These are phyloP conservation scores for Penicillium sp. DNA, from an alignment of 2,329 filamentous ascomycete species.

Conservation along the genomic window DNA sequence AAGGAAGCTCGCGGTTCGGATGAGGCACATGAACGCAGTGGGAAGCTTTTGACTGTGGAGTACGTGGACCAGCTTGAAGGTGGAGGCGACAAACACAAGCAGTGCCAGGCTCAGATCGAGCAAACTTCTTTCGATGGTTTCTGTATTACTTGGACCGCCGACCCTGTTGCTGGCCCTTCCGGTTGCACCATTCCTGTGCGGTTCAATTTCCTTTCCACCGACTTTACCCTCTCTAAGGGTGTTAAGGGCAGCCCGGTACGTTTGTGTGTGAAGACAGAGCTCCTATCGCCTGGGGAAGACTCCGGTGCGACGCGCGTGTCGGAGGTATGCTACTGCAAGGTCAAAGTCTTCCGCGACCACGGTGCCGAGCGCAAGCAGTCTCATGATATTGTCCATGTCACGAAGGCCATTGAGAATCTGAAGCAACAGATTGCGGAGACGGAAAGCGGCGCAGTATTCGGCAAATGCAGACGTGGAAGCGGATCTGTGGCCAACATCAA, in stretches of 20 bases:
- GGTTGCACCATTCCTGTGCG: conserved; percentile 88
- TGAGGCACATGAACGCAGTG: conserved; percentile 89
- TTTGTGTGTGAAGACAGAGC: conserved; percentile 85
- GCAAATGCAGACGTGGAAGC: too few species aligned
- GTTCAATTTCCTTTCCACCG: conserved; percentile 97
- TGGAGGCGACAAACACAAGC: conserved; percentile 54
- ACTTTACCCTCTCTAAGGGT: conserved; percentile 98
- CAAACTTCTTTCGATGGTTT: conserved; percentile 89
- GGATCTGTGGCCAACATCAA: too few species aligned
- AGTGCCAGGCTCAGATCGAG: conserved; percentile 67
- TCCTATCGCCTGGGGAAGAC: conserved; percentile 57
- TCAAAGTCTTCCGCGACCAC: too few species aligned
- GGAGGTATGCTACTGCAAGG: too few species aligned
- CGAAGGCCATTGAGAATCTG: too few species aligned
- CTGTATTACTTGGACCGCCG: conserved; percentile 83
- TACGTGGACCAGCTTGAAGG: conserved; percentile 70
- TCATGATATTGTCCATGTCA: too few species aligned
- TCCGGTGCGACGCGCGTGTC: too few species aligned
- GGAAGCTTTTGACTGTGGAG: conserved; percentile 91
- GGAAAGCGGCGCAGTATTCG: too few species aligned
- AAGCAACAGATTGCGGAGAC: too few species aligned
- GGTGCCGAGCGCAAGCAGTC: too few species aligned
- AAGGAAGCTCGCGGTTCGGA: conserved; percentile 95
- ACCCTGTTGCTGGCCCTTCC: conserved; percentile 59
- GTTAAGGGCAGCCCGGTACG: conserved; percentile 96